phyloP scores from a whole-genome alignment of 805 yeast genomes.

The Wickerhamiella domercqiae region DNA sequence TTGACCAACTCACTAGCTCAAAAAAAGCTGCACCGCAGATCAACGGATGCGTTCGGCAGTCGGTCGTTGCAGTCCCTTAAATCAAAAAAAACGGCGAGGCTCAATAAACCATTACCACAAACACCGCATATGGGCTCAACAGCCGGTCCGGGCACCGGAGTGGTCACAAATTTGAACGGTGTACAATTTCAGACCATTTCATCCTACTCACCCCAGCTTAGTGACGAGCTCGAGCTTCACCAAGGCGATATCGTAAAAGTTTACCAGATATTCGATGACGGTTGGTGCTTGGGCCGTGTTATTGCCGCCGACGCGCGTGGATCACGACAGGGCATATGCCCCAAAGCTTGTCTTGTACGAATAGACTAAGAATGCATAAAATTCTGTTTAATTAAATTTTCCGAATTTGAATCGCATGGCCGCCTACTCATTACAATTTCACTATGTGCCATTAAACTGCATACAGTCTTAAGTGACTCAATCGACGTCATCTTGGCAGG shows the following conservation, averaged over 20 bases:
- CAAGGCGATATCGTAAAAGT: conserved; percentile 61
- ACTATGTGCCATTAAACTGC: too few species aligned
- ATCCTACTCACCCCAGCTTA: conserved; percentile 63
- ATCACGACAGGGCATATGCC: conserved; percentile 1
- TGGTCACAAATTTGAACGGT: conserved; percentile 13
- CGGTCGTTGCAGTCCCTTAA: too few species aligned
- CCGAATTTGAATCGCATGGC: too few species aligned
- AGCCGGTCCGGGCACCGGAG: conserved; percentile 16
- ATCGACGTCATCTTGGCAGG: too few species aligned
- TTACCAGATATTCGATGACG: conserved; percentile 72
- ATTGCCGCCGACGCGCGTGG: not conserved
- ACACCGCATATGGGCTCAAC: conserved; percentile 7
- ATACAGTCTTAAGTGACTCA: too few species aligned
- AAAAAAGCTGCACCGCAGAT: not conserved
- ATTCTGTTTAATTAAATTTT: not conserved
- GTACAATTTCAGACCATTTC: conserved; percentile 43
- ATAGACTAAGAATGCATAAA: not conserved
- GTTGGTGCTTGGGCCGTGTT: conserved; percentile 52
- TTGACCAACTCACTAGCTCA: too few species aligned
- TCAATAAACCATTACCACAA: conserved; percentile 16
- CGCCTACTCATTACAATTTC: too few species aligned
- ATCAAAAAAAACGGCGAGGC: too few species aligned
- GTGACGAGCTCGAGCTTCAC: conserved; percentile 57
- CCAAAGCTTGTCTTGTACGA: not conserved
- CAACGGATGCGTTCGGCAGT: conserved; percentile 1